Conservation (phyloP, 2,329 filamentous ascomycete genomes). For the Aspergillus floridensis region DNA sequence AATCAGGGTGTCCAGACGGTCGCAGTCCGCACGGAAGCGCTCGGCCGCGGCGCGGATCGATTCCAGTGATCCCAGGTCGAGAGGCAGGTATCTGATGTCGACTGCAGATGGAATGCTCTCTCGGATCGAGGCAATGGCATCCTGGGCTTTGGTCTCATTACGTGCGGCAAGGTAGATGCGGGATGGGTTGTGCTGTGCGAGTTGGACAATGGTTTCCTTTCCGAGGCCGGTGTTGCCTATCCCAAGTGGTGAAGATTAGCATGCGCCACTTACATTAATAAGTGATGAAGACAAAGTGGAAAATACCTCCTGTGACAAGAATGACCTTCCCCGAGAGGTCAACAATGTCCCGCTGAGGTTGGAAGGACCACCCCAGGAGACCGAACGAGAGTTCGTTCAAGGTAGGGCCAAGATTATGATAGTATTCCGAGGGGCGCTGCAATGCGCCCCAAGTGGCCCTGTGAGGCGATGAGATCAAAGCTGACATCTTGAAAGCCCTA, state of each 20-base stretch:
- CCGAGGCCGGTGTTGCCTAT: conserved; percentile 48
- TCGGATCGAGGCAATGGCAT: conserved; percentile 46
- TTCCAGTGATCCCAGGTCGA: conserved; percentile 52
- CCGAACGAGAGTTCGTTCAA: conserved; percentile 36
- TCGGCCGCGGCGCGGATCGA: conserved; percentile 48
- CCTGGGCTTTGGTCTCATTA: conserved; percentile 42
- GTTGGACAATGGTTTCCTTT: conserved; percentile 47
- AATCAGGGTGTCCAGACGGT: conserved; percentile 47
- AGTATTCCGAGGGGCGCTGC: conserved; percentile 30
- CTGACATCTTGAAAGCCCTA: background rate
- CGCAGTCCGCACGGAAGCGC: conserved; percentile 39
- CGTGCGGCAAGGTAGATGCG: conserved; percentile 58
- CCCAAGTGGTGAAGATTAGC: conserved; percentile 1
- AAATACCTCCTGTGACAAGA: conserved; percentile 51
- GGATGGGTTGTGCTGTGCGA: conserved; percentile 51
- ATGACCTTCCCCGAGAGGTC: conserved; percentile 51
- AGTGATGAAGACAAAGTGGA: background rate
- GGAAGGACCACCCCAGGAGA: conserved; percentile 36
- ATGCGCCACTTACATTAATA: background rate
- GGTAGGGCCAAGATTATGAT: conserved; percentile 34
- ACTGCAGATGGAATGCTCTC: conserved; percentile 28
- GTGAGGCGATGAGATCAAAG: conserved; percentile 14
- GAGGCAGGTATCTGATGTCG: conserved; percentile 46
- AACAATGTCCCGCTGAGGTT: conserved; percentile 46
- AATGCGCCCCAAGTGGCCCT: conserved; percentile 23